Evolutionary conservation across 2,329 filamentous ascomycete species (phyloP), one percentile per base, ranked within the genome.

Genomic region (Elsinoe fawcettii): DNA sequence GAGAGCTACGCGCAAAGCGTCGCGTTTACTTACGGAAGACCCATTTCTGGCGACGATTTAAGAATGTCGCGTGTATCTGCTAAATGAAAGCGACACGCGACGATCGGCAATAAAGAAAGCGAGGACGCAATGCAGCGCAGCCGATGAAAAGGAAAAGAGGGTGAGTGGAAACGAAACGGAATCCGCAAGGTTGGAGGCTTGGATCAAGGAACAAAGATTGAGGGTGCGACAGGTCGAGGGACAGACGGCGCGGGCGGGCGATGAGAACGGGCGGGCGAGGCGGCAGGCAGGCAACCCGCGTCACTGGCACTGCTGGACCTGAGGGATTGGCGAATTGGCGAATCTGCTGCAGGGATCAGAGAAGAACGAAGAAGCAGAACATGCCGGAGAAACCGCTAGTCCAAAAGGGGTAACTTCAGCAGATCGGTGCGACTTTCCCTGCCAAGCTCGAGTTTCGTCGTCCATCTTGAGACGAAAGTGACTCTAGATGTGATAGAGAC

Each of bases 21-120:
- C 36, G 53, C 36, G 53, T 27, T 14, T 18, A 56, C 54, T 56
- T 49, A 56, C 54, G 54, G 54, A 25, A 56, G 43, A 49, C 54
- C 54, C 54, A 56, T 56, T 36, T 20, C 37, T 27, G 22, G 27
- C 53, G 39, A 34, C 37, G 32, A 44, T 16, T n/a, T 30, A 43
- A 27, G 25, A 14, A 27, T 25, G 36, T 43, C 39, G 25, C 54
- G 54, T 46, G 54, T 56, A 43, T 56, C 30, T 56, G 41, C 54
- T 56, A 56, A 34, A 56, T 56, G 23, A 56, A 56, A 56, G 54
- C 41, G 30, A 56, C 54, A 56, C 54, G 39, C 43, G 54, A 46
- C 22, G 39, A 36, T 30, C 27, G 23, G 14, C 9, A 22, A 44
- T 27, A 36, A 22, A 36, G 18, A 55, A 32, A 14, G 32, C 44